Evolutionary conservation across 2,329 filamentous ascomycete species (phyloP), one percentile per base, ranked within the genome.

Genomic region (Stemphylium beticola): DNA sequence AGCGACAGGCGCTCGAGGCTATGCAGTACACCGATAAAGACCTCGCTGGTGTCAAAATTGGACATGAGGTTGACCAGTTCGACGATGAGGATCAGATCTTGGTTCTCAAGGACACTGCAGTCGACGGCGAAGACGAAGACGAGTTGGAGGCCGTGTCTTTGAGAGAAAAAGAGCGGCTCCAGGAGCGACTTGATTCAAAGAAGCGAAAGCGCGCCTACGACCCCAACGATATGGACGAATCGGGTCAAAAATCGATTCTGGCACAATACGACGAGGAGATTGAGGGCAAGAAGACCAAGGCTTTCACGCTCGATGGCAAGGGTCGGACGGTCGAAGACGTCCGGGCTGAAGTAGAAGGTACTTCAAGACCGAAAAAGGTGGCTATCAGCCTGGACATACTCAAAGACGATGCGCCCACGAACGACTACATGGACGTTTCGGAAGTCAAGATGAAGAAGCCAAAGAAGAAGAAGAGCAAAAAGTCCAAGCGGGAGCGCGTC

Each of bases 241-340:
- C 87, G 24, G 88, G 84, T 11, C 81, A 87, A 53, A 83, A 83
- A 15, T 83, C 84, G 5, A 87, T 99, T 20, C 78, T 99, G 37
- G 86, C 90, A 12, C 93, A 99, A 65, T 99, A 99, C 70, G 95
- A 98, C 66, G 95, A 98, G 61, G 93, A 96, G 69, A 96, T 97
- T 48, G 85, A 89, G 32, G 92, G 92, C 50, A 96, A 96, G 77
- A 95, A 96, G 78, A 81, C 83, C 51, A 96, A 96, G 73, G 84
- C 85, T 20, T 99, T 99, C 67, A 96, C 91, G 0, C 80, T 99
- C 14, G 91, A 96, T 73, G 87, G 87, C 2, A 83, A 87, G 57
- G 93, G 92, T 2, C 87, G 85, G 31, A 87, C 82, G 1, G 64
- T 74, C 20, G 83, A 84, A 12, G 87, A 90, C 63, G 80, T 88